A percentile compares a stretch with the other conserved stretches of the same genome.
Conservation (phyloP, 805 yeast genomes). For the Cyberlindnera mississippiensis region DNA sequence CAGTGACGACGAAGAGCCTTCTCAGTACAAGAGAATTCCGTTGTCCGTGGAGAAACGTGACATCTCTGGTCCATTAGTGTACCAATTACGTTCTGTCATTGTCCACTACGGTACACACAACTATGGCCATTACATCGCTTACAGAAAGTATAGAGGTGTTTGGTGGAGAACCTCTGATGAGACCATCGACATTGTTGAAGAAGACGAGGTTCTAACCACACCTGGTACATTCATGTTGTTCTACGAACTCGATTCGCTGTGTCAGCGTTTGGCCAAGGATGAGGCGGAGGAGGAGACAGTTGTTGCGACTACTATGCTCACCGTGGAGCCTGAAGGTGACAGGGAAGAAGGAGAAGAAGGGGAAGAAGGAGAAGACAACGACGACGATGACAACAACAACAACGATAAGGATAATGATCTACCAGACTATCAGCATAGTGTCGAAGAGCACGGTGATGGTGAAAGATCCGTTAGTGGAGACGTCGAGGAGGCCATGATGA, state of each 20-base stretch:
- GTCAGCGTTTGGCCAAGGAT: constrained; percentile 20
- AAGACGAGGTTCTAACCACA: constrained; percentile 71
- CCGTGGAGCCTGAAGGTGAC: background rate
- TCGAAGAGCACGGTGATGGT: background rate
- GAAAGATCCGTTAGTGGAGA: background rate
- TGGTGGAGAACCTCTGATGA: constrained; percentile 98
- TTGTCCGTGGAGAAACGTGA: constrained; percentile 14
- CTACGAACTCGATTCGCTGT: constrained; percentile 57
- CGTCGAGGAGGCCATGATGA: no score
- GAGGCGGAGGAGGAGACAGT: constrained; percentile 4
- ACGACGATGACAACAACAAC: no score
- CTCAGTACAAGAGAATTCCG: constrained; percentile 11
- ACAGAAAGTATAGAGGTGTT: constrained; percentile 69
- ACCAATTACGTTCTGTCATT: constrained; percentile 78
- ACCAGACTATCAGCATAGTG: background rate
- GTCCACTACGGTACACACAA: constrained; percentile 95
- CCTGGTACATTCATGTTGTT: constrained; percentile 93
- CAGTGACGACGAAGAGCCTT: constrained; percentile 5
- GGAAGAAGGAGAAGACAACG: no score
- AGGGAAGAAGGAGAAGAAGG: no score
- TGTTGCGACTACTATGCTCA: background rate
- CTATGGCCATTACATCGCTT: constrained; percentile 95
- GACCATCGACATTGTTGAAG: constrained; percentile 73
- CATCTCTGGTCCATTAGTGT: constrained; percentile 44
- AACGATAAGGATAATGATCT: background rate